Evolutionary conservation across 2,329 filamentous ascomycete genomes (phyloP).

Genomic region (Calonectria multiphialidica): DNA sequence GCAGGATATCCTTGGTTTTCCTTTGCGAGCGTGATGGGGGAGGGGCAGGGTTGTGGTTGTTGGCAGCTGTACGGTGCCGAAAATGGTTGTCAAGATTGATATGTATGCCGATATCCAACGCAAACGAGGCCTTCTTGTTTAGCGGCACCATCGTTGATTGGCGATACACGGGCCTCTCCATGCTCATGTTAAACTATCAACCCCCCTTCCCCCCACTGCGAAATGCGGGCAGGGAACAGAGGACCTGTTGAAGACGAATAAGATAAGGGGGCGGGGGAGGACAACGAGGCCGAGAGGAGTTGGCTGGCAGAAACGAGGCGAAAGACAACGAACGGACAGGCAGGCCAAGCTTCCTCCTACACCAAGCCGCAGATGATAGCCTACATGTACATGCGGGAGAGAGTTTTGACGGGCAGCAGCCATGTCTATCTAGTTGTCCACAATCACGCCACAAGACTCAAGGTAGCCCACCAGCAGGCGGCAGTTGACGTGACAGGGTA

Average conservation of each 20-base stretch:
- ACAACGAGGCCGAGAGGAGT: background rate
- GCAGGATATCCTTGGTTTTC: constrained; percentile 30
- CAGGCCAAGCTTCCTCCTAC: background rate
- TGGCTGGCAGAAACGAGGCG: background rate
- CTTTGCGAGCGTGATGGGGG: background rate
- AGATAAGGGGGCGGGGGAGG: background rate
- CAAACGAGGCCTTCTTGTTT: background rate
- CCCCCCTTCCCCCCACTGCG: too few relatives aligned
- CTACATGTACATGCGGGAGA: constrained; percentile 17
- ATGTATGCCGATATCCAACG: background rate
- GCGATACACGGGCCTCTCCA: background rate
- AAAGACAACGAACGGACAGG: background rate
- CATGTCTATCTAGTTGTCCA: constrained; percentile 13
- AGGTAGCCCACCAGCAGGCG: background rate
- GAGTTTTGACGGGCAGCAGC: constrained; percentile 23
- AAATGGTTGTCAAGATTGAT: constrained; percentile 21
- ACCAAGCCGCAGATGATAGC: background rate
- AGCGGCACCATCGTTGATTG: background rate
- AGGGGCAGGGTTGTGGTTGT: background rate
- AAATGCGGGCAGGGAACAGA: background rate
- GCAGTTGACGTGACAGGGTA: constrained; percentile 23
- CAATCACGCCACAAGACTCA: background rate
- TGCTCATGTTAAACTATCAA: background rate
- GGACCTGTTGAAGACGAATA: background rate
- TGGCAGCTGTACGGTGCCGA: constrained; percentile 25